Evolutionary conservation across 108 stramenopile genomes (phyloP), one percentile per base, ranked within the genome.

Genomic region (Mayamaea pseudoterrestris): DNA sequence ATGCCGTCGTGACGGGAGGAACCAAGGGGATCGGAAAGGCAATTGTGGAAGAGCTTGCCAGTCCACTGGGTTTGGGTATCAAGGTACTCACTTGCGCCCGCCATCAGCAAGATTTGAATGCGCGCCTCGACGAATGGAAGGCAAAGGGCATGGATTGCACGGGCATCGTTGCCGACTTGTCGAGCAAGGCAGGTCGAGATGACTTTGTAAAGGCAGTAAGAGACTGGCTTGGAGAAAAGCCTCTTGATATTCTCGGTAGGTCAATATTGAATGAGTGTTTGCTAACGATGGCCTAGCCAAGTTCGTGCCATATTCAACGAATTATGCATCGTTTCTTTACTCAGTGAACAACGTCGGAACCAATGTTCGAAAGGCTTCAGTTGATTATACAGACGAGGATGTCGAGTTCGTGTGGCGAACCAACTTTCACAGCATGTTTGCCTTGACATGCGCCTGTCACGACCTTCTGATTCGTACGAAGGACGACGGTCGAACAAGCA

Each of bases 281-380:
- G n/a, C n/a, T n/a, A n/a, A n/a, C n/a, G n/a, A n/a, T n/a, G n/a
- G n/a, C n/a, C n/a, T n/a, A n/a, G n/a, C n/a, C n/a, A n/a, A n/a
- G n/a, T n/a, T n/a, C n/a, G n/a, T n/a, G n/a, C n/a, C n/a, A n/a
- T n/a, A n/a, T n/a, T n/a, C n/a, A n/a, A n/a, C n/a, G n/a, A n/a
- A n/a, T n/a, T n/a, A n/a, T n/a, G n/a, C n/a, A n/a, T n/a, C n/a
- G n/a, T n/a, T n/a, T n/a, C n/a, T n/a, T n/a, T n/a, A n/a, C n/a
- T n/a, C n/a, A 11, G 78, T 97, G 26, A 97, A 97, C 64, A 97
- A 97, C 65, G 96, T 97, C 25, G 96, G 96, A 5, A 90, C 89
- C 39, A 95, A 88, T 51, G 78, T 94, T 47, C 74, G 94, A 25
- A 95, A 90, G 55, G 47, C 74, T 17, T 84, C 90, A 23, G 50